Conservation (phyloP, 169 alveolate species). For the Neospora caninum region DNA sequence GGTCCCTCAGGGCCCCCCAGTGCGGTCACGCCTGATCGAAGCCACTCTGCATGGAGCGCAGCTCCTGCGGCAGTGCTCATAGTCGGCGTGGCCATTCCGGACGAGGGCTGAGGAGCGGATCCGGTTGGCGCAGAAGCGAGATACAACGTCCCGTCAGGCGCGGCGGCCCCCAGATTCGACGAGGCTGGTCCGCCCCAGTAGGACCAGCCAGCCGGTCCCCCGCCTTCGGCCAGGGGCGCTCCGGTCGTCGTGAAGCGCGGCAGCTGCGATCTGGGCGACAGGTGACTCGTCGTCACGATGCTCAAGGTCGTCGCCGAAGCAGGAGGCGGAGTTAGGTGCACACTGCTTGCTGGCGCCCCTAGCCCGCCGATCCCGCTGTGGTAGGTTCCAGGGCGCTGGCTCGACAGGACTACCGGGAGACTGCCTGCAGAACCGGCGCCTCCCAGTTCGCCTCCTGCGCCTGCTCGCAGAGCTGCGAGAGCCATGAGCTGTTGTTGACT, state of each 20-base stretch:
- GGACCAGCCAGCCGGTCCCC: not conserved
- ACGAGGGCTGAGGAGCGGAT: not conserved
- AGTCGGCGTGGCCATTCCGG: not conserved
- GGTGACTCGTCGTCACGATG: conserved; percentile 6
- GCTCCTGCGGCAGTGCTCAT: not conserved
- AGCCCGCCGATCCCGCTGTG: not conserved
- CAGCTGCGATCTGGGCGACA: not conserved
- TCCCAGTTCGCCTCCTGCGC: not conserved
- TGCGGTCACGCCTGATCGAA: not conserved
- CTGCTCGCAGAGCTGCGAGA: not conserved
- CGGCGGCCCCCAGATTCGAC: not conserved
- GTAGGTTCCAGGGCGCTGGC: not conserved
- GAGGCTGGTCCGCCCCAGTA: not conserved
- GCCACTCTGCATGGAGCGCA: not conserved
- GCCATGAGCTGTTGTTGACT: not conserved
- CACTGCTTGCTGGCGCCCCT: not conserved
- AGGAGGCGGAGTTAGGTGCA: not conserved
- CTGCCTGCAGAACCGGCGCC: not conserved
- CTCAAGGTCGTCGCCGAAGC: conserved; percentile 15
- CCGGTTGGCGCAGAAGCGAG: not conserved
- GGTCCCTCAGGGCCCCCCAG: not conserved
- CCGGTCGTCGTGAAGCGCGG: not conserved
- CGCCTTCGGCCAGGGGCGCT: not conserved
- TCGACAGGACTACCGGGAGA: not conserved
- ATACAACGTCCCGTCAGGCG: not conserved